Percentiles rank a stretch among this genome's conserved stretches.
phyloP scores from a whole-genome alignment of 331 rosid species.

The Telfairia occidentalis region DNA sequence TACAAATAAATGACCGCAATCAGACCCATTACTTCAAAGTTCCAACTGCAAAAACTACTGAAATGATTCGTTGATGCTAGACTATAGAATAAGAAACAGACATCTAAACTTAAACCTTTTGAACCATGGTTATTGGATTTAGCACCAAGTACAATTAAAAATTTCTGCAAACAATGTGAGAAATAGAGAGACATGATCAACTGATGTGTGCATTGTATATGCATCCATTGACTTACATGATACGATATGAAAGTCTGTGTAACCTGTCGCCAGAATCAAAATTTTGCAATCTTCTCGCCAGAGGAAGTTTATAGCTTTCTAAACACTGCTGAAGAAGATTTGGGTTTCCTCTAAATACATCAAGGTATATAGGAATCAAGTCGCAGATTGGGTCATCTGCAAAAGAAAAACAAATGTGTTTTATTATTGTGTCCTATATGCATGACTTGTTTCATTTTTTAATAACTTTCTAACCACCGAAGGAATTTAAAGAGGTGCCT shows the following conservation, averaged over 20 bases:
- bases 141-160: neutral
- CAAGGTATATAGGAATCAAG: constrained; percentile 79
- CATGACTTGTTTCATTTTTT: neutral
- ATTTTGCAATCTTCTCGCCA: constrained; percentile 26
- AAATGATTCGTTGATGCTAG: neutral
- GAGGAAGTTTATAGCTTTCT: constrained; percentile 82
- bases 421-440: neutral
- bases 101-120: neutral
- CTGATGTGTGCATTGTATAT: neutral
- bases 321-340: constrained; percentile 46
- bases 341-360: constrained; percentile 77
- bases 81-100: neutral
- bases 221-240: constrained; percentile 52
- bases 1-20: constrained; percentile 13
- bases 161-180: neutral
- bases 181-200: neutral
- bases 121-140: neutral
- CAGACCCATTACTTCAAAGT: neutral
- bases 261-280: constrained; percentile 35
- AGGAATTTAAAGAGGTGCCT: neutral
- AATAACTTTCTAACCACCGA: neutral
- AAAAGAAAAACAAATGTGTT: constrained; percentile 14
- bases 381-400: constrained; percentile 79
- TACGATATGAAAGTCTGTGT: constrained; percentile 66
- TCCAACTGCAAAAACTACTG: neutral